These are phyloP conservation scores for Aureobasidium uvarum DNA, from an alignment of 2,329 filamentous ascomycete species.

Conservation along the genomic window DNA sequence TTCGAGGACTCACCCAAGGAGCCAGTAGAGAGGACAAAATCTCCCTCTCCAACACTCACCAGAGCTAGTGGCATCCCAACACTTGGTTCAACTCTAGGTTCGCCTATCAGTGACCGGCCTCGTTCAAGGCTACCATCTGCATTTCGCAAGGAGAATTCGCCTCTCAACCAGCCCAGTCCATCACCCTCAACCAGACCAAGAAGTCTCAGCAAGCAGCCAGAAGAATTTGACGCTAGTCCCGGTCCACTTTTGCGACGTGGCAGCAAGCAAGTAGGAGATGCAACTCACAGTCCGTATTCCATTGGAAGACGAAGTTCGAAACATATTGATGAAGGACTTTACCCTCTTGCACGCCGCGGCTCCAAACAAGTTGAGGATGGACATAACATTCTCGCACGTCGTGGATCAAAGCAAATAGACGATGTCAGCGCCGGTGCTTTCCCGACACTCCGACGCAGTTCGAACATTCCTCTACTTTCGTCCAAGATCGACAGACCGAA, in stretches of 20 bases:
- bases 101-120: conserved; percentile 38
- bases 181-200: conserved; percentile 33
- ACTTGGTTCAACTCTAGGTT: conserved; percentile 36
- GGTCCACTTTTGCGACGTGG: conserved; percentile 12
- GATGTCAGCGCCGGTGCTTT: conserved; percentile 34
- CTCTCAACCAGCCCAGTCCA: conserved; percentile 33
- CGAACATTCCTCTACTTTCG: conserved; percentile 31
- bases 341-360: conserved; percentile 17
- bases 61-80: conserved; percentile 9
- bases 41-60: conserved; percentile 21
- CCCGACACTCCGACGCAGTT: conserved; percentile 29
- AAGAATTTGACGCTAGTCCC: conserved; percentile 36
- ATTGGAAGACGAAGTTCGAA: conserved; percentile 10
- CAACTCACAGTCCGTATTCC: background rate
- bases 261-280: conserved; percentile 19
- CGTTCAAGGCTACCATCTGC: conserved; percentile 39
- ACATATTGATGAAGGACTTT: conserved; percentile 14
- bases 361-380: conserved; percentile 26
- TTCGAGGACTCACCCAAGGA: conserved; percentile 7
- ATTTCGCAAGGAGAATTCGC: conserved; percentile 48
- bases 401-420: conserved; percentile 29
- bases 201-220: conserved; percentile 32
- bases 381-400: conserved; percentile 11
- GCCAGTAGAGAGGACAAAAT: background rate
- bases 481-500: conserved; percentile 18